Percentiles rank a stretch among this genome's conserved stretches.
These are phyloP conservation scores for Lavandula angustifolia DNA, from an alignment of 257 asterid species.

Conservation along the genomic window DNA sequence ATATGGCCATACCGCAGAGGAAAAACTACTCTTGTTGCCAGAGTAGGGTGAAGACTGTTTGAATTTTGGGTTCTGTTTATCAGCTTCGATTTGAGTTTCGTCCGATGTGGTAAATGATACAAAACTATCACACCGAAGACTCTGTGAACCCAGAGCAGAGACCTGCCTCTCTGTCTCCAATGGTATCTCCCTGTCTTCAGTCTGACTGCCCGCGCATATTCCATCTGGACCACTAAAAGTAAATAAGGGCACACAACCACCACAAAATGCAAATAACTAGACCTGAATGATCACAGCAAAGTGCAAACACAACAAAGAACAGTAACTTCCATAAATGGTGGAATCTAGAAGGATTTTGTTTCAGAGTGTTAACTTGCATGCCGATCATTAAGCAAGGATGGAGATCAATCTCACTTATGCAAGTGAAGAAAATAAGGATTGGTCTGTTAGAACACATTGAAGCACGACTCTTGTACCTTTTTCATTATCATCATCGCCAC, in stretches of 20 bases:
- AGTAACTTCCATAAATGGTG: slow-evolving; percentile 4
- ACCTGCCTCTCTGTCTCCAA: slow-evolving; percentile 60
- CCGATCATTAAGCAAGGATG: slow-evolving; percentile 7
- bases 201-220: slow-evolving; percentile 45
- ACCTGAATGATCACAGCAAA: background rate
- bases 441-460: background rate
- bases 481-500: slow-evolving; percentile 60
- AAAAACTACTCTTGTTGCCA: slow-evolving; percentile 67
- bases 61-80: slow-evolving; percentile 47
- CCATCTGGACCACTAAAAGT: slow-evolving; percentile 46
- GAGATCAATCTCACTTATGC: background rate
- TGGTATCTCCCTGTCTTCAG: slow-evolving; percentile 47
- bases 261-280: slow-evolving; percentile 4
- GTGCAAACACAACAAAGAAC: slow-evolving; percentile 5
- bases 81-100: slow-evolving; percentile 45
- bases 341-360: background rate
- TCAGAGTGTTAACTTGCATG: background rate
- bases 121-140: slow-evolving; percentile 49
- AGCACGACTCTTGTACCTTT: slow-evolving; percentile 49
- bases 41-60: slow-evolving; percentile 49
- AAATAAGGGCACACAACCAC: slow-evolving; percentile 29
- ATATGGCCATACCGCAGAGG: slow-evolving; percentile 59
- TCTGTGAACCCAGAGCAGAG: slow-evolving; percentile 52
- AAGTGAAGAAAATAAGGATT: slow-evolving; percentile 15
- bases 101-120: slow-evolving; percentile 46